Conservation (phyloP, 306 rosid genomes). For the Ziziphus jujuba region DNA sequence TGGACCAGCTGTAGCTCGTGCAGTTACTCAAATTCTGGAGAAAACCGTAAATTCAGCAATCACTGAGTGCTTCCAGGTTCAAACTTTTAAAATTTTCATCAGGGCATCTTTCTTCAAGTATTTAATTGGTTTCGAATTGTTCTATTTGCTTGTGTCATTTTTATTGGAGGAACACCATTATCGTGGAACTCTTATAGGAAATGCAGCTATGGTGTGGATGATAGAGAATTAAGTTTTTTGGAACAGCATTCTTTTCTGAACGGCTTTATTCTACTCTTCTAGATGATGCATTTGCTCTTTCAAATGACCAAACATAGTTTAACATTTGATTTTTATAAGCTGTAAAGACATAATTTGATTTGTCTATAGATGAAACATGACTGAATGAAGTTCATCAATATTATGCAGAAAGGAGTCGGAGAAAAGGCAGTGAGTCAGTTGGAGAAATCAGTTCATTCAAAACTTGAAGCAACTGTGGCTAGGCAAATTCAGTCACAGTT, state of each 20-base stretch:
- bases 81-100: constrained; percentile 14
- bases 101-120: neutral
- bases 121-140: neutral
- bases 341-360: constrained; percentile 9
- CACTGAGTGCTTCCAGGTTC: constrained; percentile 66
- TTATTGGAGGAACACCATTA: constrained; percentile 13
- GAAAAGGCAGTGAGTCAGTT: constrained; percentile 63
- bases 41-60: constrained; percentile 48
- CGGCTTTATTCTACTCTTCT: neutral
- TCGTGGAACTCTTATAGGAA: constrained; percentile 4
- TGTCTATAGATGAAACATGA: constrained; percentile 2
- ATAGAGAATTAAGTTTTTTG: constrained; percentile 2
- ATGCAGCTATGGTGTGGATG: neutral
- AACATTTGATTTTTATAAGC: constrained; percentile 2
- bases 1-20: constrained; percentile 56
- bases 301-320: neutral
- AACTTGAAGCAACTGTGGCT: constrained; percentile 60
- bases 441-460: constrained; percentile 58
- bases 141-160: neutral
- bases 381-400: constrained; percentile 20
- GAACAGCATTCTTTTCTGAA: neutral
- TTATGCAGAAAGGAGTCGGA: constrained; percentile 71
- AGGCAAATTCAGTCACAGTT: constrained; percentile 71
- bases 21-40: constrained; percentile 51
- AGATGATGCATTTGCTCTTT: constrained; percentile 14